Evolutionary conservation across 176 grass and related monocot species (phyloP).

Genomic region (Musa itinerans): DNA sequence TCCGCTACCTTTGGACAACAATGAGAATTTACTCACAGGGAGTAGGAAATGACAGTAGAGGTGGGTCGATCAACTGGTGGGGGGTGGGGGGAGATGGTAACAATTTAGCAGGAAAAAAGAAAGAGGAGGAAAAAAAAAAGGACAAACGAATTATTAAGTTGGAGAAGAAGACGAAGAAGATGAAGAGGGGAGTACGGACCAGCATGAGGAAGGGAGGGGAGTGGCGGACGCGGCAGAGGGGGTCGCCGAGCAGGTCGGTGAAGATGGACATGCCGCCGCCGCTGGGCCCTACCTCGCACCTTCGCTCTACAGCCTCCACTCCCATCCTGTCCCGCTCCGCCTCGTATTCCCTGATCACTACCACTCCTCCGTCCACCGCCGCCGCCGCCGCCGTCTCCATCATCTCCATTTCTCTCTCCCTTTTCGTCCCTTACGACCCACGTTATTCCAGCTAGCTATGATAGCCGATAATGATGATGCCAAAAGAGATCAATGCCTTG

Average conservation of each 20-base stretch:
- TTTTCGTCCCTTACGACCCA: not conserved
- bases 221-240: slow-evolving; percentile 85
- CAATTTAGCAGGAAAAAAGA: not conserved
- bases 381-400: not conserved
- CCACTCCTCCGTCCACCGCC: not conserved
- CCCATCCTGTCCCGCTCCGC: slow-evolving; percentile 28
- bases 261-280: slow-evolving; percentile 65
- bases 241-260: slow-evolving; percentile 89
- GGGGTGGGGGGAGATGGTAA: too few relatives aligned
- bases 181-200: slow-evolving; percentile 27
- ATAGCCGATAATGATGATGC: not conserved
- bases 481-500: not conserved
- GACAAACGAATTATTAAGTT: not conserved
- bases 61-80: too few relatives aligned
- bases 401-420: not conserved
- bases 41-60: too few relatives aligned
- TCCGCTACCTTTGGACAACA: slow-evolving; percentile 32
- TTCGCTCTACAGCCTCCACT: slow-evolving; percentile 61
- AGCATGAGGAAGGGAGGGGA: slow-evolving; percentile 82
- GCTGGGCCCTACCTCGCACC: slow-evolving; percentile 68
- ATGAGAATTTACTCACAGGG: too few relatives aligned
- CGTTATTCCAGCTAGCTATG: slow-evolving; percentile 14
- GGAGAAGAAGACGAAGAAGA: not conserved
- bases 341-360: slow-evolving; percentile 46
- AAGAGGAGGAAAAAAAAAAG: not conserved